Evolutionary conservation across 2,329 filamentous ascomycete species (phyloP).

Genomic region (Talaromyces pinophilus): DNA sequence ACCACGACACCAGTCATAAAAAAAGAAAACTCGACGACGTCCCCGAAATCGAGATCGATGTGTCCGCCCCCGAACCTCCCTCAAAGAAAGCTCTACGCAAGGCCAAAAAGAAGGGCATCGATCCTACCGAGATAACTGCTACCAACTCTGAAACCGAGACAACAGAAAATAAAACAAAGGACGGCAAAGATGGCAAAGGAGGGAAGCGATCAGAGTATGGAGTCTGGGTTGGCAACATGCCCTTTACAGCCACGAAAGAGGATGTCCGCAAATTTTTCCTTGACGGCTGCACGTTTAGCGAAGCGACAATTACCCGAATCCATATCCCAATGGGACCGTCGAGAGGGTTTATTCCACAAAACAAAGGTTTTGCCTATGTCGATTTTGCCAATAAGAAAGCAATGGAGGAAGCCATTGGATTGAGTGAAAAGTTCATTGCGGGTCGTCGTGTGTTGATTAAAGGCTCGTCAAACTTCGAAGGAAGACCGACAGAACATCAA

Average conservation of each 20-base stretch:
- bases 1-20: constrained; percentile 42
- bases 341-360: constrained; percentile 60
- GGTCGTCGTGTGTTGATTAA: constrained; percentile 89
- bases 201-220: constrained; percentile 71
- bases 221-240: constrained; percentile 94
- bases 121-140: constrained; percentile 23
- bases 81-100: constrained; percentile 91
- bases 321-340: constrained; percentile 68
- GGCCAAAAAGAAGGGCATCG: constrained; percentile 68
- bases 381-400: constrained; percentile 74
- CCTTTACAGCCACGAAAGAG: constrained; percentile 74
- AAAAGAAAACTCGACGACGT: constrained; percentile 68
- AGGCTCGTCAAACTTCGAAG: constrained; percentile 84
- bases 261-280: constrained; percentile 80
- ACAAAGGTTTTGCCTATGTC: constrained; percentile 95
- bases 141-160: constrained; percentile 43
- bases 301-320: constrained; percentile 76
- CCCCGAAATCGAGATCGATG: constrained; percentile 80
- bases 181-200: constrained; percentile 31
- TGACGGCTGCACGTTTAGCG: constrained; percentile 64
- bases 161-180: constrained; percentile 27
- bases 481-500: constrained; percentile 71
- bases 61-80: constrained; percentile 84
- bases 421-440: constrained; percentile 79
- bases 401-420: constrained; percentile 73